Percentiles rank a stretch among this genome's conserved stretches.
These are phyloP conservation scores for Didymellaceae sp. DNA, from an alignment of 2,329 filamentous ascomycete species.

Conservation along the genomic window DNA sequence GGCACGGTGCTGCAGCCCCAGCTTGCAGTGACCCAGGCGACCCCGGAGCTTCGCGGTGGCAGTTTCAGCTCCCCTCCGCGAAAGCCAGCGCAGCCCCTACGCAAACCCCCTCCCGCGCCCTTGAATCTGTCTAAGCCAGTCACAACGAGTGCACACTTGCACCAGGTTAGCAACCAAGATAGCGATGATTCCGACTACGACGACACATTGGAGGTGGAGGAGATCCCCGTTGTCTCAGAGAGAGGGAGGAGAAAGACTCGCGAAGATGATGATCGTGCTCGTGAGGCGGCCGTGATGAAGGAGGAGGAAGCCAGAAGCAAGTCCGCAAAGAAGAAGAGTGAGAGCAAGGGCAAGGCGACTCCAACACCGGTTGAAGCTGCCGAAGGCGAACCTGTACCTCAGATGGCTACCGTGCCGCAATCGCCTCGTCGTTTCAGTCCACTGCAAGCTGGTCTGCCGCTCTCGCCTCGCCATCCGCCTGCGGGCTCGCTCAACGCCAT, in stretches of 20 bases:
- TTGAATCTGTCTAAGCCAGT: slow-evolving; percentile 68
- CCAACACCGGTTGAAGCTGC: slow-evolving; percentile 31
- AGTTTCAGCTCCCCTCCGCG: slow-evolving; percentile 45
- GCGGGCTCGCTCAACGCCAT: slow-evolving; percentile 52
- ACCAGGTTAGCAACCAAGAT: slow-evolving; percentile 56
- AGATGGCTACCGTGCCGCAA: slow-evolving; percentile 28
- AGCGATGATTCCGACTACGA: slow-evolving; percentile 85
- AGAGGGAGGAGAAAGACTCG: slow-evolving; percentile 83
- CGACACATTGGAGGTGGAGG: slow-evolving; percentile 73
- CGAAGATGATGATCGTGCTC: slow-evolving; percentile 82
- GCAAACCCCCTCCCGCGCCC: slow-evolving; percentile 86
- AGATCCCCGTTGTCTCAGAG: slow-evolving; percentile 62
- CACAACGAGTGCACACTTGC: slow-evolving; percentile 52
- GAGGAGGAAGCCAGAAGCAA: slow-evolving; percentile 74
- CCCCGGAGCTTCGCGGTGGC: slow-evolving; percentile 46
- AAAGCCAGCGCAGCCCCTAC: slow-evolving; percentile 56
- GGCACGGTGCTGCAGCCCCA: slow-evolving; percentile 39
- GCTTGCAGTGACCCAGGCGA: slow-evolving; percentile 49
- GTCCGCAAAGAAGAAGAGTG: slow-evolving; percentile 72
- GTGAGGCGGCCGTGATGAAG: slow-evolving; percentile 70
- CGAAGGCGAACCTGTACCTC: slow-evolving; percentile 23
- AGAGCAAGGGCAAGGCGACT: slow-evolving; percentile 57
- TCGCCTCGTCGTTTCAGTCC: slow-evolving; percentile 44
- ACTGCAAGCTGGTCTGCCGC: slow-evolving; percentile 42
- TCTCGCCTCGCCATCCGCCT: slow-evolving; percentile 48